phyloP scores from a whole-genome alignment of 148 eudicot species.

The Chenopodium album region DNA sequence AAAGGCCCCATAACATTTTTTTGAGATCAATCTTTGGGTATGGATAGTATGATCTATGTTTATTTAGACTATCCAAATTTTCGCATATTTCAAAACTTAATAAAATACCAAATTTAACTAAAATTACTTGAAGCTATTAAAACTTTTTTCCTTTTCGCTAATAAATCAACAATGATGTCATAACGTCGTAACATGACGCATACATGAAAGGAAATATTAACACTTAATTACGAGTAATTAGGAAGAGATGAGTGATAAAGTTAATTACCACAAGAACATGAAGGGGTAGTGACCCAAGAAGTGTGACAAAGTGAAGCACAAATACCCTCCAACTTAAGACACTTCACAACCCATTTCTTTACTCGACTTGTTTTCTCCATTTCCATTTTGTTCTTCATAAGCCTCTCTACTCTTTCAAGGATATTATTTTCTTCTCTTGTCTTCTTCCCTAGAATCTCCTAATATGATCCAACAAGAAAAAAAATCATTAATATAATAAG shows the following conservation, averaged over 20 bases:
- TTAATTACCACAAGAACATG: constrained; percentile 42
- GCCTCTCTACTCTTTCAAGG: constrained; percentile 23
- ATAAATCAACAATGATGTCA: no score
- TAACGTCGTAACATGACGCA: no score
- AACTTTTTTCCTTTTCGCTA: no score
- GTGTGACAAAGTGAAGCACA: constrained; percentile 49
- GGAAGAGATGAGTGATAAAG: not conserved
- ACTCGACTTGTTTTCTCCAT: constrained; percentile 26
- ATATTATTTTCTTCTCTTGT: constrained; percentile 37
- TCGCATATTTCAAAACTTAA: not conserved
- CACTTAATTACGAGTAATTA: not conserved
- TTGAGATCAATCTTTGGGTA: not conserved
- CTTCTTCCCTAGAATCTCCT: constrained; percentile 39
- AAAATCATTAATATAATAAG: not conserved
- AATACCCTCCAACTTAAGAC: constrained; percentile 41
- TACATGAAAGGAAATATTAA: not conserved
- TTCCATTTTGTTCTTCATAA: constrained; percentile 33
- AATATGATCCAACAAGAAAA: not conserved
- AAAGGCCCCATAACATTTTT: constrained; percentile 2
- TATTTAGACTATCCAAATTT: not conserved
- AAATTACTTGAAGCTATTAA: not conserved
- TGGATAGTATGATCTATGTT: not conserved
- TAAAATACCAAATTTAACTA: not conserved
- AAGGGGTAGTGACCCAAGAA: constrained; percentile 47
- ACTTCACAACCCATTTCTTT: constrained; percentile 45